Conservation (phyloP, 192 early-diverging fungal species). For the Linnemannia elongata region DNA sequence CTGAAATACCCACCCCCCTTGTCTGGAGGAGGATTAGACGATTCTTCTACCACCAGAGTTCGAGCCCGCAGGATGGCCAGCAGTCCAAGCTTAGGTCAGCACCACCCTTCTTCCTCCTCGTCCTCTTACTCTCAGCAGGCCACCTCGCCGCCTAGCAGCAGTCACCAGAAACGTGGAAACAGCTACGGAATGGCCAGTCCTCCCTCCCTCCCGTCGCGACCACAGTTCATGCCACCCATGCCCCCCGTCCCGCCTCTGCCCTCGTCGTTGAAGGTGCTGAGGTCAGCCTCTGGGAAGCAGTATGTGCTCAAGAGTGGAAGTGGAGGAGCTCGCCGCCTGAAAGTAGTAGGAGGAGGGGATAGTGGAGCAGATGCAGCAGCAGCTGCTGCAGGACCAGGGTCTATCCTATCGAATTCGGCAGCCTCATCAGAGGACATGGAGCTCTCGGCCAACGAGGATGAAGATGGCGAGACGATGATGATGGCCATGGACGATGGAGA, state of each 20-base stretch:
- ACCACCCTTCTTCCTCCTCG: background rate
- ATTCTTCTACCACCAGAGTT: background rate
- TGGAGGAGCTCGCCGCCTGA: background rate
- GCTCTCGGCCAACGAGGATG: conserved; percentile 19
- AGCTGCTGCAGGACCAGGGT: background rate
- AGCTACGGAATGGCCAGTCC: conserved; percentile 1
- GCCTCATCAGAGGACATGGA: conserved; percentile 32
- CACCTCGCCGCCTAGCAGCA: background rate
- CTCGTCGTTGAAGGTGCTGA: background rate
- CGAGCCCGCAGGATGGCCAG: conserved; percentile 36
- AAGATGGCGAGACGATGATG: background rate
- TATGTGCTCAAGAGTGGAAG: background rate
- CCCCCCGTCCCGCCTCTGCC: conserved; percentile 29
- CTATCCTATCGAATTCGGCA: background rate
- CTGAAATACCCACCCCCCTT: background rate
- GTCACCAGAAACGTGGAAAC: background rate
- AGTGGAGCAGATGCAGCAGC: background rate
- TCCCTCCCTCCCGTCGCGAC: background rate
- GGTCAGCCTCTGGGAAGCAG: background rate
- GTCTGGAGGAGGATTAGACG: background rate
- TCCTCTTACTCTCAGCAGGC: conserved; percentile 1
- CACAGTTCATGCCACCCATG: background rate
- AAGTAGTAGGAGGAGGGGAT: background rate
- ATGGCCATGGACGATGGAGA: background rate
- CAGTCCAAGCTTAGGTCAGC: conserved; percentile 37